Conservation (phyloP, 176 grass and related monocot species). For the Saccharum officinarum region DNA sequence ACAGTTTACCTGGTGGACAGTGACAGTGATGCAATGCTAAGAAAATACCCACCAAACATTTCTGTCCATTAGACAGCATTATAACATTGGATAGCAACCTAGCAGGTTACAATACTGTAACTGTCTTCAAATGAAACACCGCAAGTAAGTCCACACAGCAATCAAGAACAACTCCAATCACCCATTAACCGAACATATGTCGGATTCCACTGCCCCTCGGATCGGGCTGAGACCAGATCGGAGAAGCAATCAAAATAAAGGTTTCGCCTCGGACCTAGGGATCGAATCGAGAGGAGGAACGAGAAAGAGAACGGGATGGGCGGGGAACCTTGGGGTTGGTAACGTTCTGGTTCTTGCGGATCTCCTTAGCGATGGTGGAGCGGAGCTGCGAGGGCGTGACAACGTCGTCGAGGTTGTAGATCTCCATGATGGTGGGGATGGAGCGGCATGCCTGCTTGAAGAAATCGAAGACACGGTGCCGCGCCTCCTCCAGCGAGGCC, state of each 20-base stretch:
- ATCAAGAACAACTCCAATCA: background rate
- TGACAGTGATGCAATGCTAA: background rate
- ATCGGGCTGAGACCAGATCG: background rate
- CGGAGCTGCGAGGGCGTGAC: conserved; percentile 81
- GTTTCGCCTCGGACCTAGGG: background rate
- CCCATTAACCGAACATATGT: background rate
- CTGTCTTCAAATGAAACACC: background rate
- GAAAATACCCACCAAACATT: background rate
- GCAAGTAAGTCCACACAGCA: background rate
- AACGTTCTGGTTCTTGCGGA: conserved; percentile 71
- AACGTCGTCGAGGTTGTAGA: conserved; percentile 87
- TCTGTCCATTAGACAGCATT: background rate
- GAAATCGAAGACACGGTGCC: conserved; percentile 79
- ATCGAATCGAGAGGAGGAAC: background rate
- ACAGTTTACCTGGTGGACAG: background rate
- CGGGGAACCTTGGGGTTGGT: conserved; percentile 71
- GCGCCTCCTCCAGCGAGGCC: conserved; percentile 69
- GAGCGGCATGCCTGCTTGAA: conserved; percentile 89
- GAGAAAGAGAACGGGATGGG: background rate
- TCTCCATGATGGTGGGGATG: conserved; percentile 82
- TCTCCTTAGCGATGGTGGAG: conserved; percentile 67
- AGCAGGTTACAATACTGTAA: background rate
- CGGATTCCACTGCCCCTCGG: background rate
- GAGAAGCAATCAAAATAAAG: background rate
- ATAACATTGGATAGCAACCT: background rate